These are phyloP conservation scores for Gyromitra esculenta DNA, from an alignment of 2,329 filamentous ascomycete genomes.

Conservation along the genomic window DNA sequence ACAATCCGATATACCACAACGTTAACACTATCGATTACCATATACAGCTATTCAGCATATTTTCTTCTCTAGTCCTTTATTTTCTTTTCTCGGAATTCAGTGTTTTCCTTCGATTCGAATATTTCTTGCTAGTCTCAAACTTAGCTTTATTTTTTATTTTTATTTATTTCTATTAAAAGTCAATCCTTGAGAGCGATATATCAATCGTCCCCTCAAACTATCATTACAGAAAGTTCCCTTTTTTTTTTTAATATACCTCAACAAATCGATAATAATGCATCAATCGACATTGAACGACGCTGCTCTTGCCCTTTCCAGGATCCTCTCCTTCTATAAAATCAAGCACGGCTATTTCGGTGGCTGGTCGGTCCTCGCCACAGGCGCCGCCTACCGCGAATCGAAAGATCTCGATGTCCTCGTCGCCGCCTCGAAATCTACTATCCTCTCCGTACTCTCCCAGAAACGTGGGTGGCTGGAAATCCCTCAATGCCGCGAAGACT, in stretches of 20 bases:
- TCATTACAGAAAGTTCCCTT: background rate
- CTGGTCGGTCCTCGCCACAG: slow-evolving; percentile 57
- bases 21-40: background rate
- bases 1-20: slow-evolving; percentile 28
- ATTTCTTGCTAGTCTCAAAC: slow-evolving; percentile 3
- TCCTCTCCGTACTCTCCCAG: slow-evolving; percentile 55
- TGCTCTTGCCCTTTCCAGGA: slow-evolving; percentile 57
- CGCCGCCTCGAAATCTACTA: slow-evolving; percentile 56
- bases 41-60: slow-evolving; percentile 31
- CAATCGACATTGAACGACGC: slow-evolving; percentile 57
- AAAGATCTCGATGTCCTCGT: slow-evolving; percentile 59
- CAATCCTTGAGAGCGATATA: background rate
- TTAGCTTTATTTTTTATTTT: background rate
- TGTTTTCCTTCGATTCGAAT: slow-evolving; percentile 35
- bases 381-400: slow-evolving; percentile 56
- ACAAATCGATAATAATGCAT: slow-evolving; percentile 55
- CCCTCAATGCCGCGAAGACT: slow-evolving; percentile 57
- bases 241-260: background rate
- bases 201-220: background rate
- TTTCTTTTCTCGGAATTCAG: slow-evolving; percentile 35
- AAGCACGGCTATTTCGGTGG: slow-evolving; percentile 58
- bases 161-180: slow-evolving; percentile 3
- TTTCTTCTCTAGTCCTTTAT: background rate
- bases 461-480: slow-evolving; percentile 57
- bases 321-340: slow-evolving; percentile 58